Conservation (phyloP, 2,329 filamentous ascomycete species). For the Dothistroma septosporum region DNA sequence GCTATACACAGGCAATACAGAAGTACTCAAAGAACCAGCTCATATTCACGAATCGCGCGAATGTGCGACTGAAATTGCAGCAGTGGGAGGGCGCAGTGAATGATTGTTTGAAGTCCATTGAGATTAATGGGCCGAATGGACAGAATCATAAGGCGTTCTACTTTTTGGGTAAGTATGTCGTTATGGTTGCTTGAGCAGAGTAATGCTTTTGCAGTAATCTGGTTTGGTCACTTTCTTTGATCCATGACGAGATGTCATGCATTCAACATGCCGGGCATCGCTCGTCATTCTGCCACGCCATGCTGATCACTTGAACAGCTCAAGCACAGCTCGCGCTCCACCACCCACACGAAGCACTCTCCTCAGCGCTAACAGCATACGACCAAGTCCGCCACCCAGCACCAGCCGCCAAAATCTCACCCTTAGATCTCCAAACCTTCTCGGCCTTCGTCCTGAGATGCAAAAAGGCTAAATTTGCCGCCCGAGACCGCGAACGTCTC, state of each 20-base stretch:
- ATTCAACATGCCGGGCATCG: neutral
- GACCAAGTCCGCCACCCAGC: constrained; percentile 47
- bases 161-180: constrained; percentile 53
- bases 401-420: constrained; percentile 52
- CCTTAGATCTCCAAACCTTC: constrained; percentile 42
- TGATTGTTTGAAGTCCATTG: constrained; percentile 73
- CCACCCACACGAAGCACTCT: constrained; percentile 68
- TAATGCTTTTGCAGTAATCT: no score
- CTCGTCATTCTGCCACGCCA: neutral
- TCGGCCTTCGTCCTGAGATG: constrained; percentile 70
- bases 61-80: constrained; percentile 70
- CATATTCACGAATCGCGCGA: constrained; percentile 85
- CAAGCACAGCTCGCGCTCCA: constrained; percentile 75
- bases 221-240: no score
- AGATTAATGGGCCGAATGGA: constrained; percentile 51
- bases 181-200: neutral
- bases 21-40: constrained; percentile 71
- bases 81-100: constrained; percentile 70
- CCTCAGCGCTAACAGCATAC: constrained; percentile 69
- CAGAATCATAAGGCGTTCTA: constrained; percentile 67
- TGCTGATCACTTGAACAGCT: constrained; percentile 40
- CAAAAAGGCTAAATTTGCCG: constrained; percentile 83
- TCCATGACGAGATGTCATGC: neutral
- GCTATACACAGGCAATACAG: constrained; percentile 71
- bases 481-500: constrained; percentile 59